A percentile compares a stretch with the other conserved stretches of the same genome.
phyloP scores from a whole-genome alignment of 1,139 yeast genomes.

The Protomyces arabidopsidicola region DNA sequence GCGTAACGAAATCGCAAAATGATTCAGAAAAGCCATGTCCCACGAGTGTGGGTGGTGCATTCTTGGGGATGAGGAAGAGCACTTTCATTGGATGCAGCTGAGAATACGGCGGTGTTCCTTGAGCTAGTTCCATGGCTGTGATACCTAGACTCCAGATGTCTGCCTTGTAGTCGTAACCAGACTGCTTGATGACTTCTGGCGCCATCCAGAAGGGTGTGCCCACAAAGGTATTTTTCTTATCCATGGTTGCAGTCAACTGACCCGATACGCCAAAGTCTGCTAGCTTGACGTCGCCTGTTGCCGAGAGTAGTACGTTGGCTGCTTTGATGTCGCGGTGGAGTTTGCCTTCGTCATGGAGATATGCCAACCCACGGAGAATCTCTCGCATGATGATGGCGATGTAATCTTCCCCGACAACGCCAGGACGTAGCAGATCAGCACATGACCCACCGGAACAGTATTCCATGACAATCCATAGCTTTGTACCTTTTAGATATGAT shows the following conservation, averaged over 20 bases:
- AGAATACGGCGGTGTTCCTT: conserved; percentile 68
- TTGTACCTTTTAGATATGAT: conserved; percentile 57
- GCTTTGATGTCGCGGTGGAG: conserved; percentile 85
- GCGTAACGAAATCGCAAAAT: conserved; percentile 56
- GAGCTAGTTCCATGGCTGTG: conserved; percentile 67
- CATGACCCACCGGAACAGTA: conserved; percentile 91
- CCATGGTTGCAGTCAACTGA: conserved; percentile 58
- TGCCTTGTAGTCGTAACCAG: conserved; percentile 64
- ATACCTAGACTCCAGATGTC: conserved; percentile 89
- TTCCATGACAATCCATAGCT: conserved; percentile 88
- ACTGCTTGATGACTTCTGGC: conserved; percentile 64
- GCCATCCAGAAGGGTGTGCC: conserved; percentile 97
- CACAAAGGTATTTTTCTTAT: conserved; percentile 66
- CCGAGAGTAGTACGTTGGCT: conserved; percentile 70
- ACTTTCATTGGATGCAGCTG: conserved; percentile 71
- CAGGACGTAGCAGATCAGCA: conserved; percentile 60
- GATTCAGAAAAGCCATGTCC: conserved; percentile 47
- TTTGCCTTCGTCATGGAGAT: conserved; percentile 64
- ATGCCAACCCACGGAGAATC: conserved; percentile 60
- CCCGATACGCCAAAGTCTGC: conserved; percentile 91
- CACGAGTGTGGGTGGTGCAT: conserved; percentile 59
- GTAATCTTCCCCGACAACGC: conserved; percentile 53
- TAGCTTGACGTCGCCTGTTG: conserved; percentile 58
- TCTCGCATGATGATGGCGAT: conserved; percentile 58
- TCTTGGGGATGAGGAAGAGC: conserved; percentile 63